Base-by-base conservation (phyloP, 2,329 filamentous ascomycete genomes). In the Capronia coronata region DNA sequence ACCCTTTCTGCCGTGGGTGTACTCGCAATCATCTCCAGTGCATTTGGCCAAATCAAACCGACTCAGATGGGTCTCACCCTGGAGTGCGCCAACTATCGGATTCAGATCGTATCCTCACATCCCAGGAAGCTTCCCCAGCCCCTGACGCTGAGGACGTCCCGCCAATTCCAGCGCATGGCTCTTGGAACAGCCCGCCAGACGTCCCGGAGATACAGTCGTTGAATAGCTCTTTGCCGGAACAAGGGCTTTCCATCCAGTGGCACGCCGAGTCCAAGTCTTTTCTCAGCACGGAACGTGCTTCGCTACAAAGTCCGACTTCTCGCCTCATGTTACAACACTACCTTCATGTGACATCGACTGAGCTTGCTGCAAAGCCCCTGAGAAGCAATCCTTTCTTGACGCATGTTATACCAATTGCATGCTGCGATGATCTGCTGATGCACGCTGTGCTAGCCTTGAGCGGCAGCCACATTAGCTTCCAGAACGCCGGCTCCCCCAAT, bases 1-100 rank as follows among this genome's bases (percentile, higher is more conserved):
- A 68, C 63, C 60, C 74, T 63, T 48, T 68, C 68, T 63, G 71
- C 45, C 34, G 25, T 3, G 46, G 39, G 10, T 56, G 53, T 30
- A 32, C 37, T 8, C 34, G 48, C 25, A 51, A 46, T 32, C 41
- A 41, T 35, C 30, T 51, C 19, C 18, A 41, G 10, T 51, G 48
- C 29, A 29, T 19, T 14, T 51, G 48, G 48, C 48, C 48, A 4
- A 18, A 9, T 11, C 21, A 11, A 7, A 10, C 7, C 8, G 18
- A 32, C 8, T 9, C 22, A 25, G 39, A 47, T 39, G 18, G n/a
- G n/a, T n/a, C n/a, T n/a, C n/a, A n/a, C n/a, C n/a, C n/a, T n/a
- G n/a, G n/a, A n/a, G n/a, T n/a, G n/a, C n/a, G n/a, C n/a, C n/a
- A n/a, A n/a, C n/a, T n/a, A n/a, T n/a, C n/a, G n/a, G n/a, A n/a